Percentiles rank a stretch among this genome's conserved stretches.
These are phyloP conservation scores for Cryptococcus sp. DNA, from an alignment of 1,284 basidiomycete species.

Conservation along the genomic window DNA sequence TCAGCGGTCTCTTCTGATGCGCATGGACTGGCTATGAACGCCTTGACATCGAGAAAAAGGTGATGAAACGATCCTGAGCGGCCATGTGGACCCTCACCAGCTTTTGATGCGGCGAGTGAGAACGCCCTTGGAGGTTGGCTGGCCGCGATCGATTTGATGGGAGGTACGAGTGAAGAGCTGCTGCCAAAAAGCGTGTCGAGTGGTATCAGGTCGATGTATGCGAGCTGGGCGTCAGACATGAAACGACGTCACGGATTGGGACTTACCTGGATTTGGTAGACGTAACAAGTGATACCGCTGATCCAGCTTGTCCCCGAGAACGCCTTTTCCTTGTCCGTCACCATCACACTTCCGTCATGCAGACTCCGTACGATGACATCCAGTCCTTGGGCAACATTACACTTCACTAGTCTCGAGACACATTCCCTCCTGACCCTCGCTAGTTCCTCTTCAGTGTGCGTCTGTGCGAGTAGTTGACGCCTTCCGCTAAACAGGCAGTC, in stretches of 20 bases:
- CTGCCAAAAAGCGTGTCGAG: constrained; percentile 39
- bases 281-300: constrained; percentile 62
- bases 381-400: constrained; percentile 85
- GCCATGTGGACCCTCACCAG: background rate
- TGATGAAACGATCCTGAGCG: constrained; percentile 58
- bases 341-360: constrained; percentile 79
- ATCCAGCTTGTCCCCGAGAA: constrained; percentile 74
- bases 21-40: constrained; percentile 86
- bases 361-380: constrained; percentile 95
- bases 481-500: constrained; percentile 85
- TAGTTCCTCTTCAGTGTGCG: constrained; percentile 82
- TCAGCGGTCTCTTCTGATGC: constrained; percentile 86
- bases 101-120: constrained; percentile 1
- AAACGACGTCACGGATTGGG: background rate
- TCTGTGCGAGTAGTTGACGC: constrained; percentile 82
- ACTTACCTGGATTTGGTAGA: constrained; percentile 55
- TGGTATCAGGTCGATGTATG: constrained; percentile 65
- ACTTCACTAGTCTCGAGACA: constrained; percentile 79
- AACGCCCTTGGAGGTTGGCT: background rate
- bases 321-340: constrained; percentile 72
- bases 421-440: constrained; percentile 76
- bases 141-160: background rate
- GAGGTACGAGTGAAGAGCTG: background rate
- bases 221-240: constrained; percentile 49
- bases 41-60: constrained; percentile 80